A percentile compares a stretch with the other conserved stretches of the same genome.
phyloP scores from a whole-genome alignment of 2,329 filamentous ascomycete genomes.

The Harringtonia lauricola region DNA sequence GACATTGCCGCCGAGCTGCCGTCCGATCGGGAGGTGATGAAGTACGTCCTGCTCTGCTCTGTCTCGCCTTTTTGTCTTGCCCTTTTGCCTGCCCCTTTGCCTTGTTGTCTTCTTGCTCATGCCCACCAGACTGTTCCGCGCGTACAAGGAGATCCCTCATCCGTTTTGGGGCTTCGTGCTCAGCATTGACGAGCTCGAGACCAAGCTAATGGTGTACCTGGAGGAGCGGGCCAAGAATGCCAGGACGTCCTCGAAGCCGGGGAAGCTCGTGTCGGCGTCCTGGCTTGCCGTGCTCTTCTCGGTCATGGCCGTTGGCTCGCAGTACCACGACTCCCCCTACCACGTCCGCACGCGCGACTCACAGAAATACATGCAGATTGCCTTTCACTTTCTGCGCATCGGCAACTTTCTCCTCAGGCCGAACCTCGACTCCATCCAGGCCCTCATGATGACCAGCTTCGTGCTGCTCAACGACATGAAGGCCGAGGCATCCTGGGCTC shows the following conservation, averaged over 20 bases:
- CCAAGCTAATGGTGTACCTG: constrained; percentile 52
- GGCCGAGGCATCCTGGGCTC: constrained; percentile 55
- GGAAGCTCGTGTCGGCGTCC: constrained; percentile 46
- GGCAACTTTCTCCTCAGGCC: constrained; percentile 54
- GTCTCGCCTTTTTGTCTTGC: neutral
- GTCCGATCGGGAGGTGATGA: constrained; percentile 55
- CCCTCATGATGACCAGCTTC: constrained; percentile 50
- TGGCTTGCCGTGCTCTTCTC: constrained; percentile 57
- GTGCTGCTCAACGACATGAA: constrained; percentile 60
- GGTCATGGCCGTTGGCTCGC: constrained; percentile 53
- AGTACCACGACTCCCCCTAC: constrained; percentile 55
- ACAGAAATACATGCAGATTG: constrained; percentile 51
- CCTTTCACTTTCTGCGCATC: constrained; percentile 52
- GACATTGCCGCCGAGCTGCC: constrained; percentile 53
- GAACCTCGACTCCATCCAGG: constrained; percentile 55
- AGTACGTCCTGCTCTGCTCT: constrained; percentile 31
- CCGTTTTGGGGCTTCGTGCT: constrained; percentile 59
- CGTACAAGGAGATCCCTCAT: constrained; percentile 57
- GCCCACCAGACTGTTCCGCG: constrained; percentile 44
- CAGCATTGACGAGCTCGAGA: constrained; percentile 54
- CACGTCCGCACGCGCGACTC: constrained; percentile 47
- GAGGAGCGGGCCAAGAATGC: constrained; percentile 51
- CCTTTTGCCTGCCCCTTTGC: neutral
- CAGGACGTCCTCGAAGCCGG: constrained; percentile 30
- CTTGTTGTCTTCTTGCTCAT: neutral